A percentile compares a stretch with the other conserved stretches of the same genome.
phyloP scores from a whole-genome alignment of 2,329 filamentous ascomycete genomes.

The Paracoccidioides brasiliensis region DNA sequence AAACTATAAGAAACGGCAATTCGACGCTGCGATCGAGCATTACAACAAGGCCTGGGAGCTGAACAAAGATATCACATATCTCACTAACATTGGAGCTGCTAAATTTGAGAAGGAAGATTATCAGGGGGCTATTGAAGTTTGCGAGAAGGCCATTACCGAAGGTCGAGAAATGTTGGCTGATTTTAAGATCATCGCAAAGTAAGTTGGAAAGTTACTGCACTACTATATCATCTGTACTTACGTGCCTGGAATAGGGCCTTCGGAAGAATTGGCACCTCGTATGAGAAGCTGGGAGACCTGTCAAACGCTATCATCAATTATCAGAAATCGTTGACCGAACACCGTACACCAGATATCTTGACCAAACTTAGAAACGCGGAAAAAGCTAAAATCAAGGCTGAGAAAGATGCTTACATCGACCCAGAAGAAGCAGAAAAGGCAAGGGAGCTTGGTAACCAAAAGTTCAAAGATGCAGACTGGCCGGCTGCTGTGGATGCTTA shows the following conservation, averaged over 20 bases:
- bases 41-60: slow-evolving; percentile 92
- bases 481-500: slow-evolving; percentile 90
- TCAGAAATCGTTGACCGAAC: slow-evolving; percentile 87
- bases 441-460: slow-evolving; percentile 84
- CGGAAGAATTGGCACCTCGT: slow-evolving; percentile 81
- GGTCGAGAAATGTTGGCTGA: slow-evolving; percentile 82
- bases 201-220: slow-evolving; percentile 13
- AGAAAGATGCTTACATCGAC: slow-evolving; percentile 71
- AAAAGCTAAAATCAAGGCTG: slow-evolving; percentile 65
- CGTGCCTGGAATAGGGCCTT: slow-evolving; percentile 46
- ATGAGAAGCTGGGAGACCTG: slow-evolving; percentile 80
- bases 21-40: slow-evolving; percentile 86
- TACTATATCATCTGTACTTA: slow-evolving; percentile 7
- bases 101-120: slow-evolving; percentile 95
- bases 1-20: slow-evolving; percentile 96
- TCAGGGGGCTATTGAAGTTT: slow-evolving; percentile 71
- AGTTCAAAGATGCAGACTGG: slow-evolving; percentile 96
- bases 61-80: slow-evolving; percentile 91
- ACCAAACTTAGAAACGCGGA: slow-evolving; percentile 84
- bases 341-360: slow-evolving; percentile 87
- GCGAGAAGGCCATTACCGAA: slow-evolving; percentile 78
- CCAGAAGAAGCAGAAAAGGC: slow-evolving; percentile 89
- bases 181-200: slow-evolving; percentile 97
- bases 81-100: slow-evolving; percentile 90
- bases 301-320: slow-evolving; percentile 74